Base-by-base conservation (phyloP, 176 grass and related monocot genomes). In the Oryza rufipogon region DNA sequence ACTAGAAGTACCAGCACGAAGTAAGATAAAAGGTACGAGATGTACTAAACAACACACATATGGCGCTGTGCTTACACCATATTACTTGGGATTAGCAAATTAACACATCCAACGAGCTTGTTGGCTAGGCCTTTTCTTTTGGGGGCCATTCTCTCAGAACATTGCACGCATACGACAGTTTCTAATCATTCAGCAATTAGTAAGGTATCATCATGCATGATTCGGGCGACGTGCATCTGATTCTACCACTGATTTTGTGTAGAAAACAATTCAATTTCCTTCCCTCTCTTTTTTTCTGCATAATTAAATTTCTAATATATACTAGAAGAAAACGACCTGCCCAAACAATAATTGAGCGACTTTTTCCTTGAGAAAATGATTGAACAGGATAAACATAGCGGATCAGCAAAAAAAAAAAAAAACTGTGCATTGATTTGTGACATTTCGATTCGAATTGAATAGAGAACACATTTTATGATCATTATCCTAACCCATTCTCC, bases 101-200 rank as follows among this genome's bases (percentile, higher is more conserved):
- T 10, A 69, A 14, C 44, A 32, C 11, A 30, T 42, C 28, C 69
- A 67, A 19, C 69, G 19, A 58, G 54, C 6, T 56, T 56, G 52
- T 56, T 56, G 52, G 17, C 16, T 51, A 42, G 30, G 30, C 30
- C 30, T 32, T 69, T 4, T 65, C 36, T 20, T n/a, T 58, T 8
- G 5, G 30, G 30, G 30, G 30, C 30, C 30, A 32, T 36, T 36
- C 54, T 1, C 61, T 76, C 28, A 26, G 25, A 60, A 15, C 20
- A 19, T 33, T 49, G 23, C 58, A 22, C 58, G n/a, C 13, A 23
- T 23, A 36, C 36, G 34, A 3, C 47, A 30, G 28, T 32, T 36
- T n/a, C 39, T n/a, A 64, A 73, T 83, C 66, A 83, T 88, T 45
- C 58, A 78, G 30, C 44, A 66, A 72, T 71, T 14, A 77, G 41